Percentiles rank a stretch among this genome's conserved stretches.
Evolutionary conservation across 148 eudicot genomes (phyloP).

Genomic region (Oxyria digyna): DNA sequence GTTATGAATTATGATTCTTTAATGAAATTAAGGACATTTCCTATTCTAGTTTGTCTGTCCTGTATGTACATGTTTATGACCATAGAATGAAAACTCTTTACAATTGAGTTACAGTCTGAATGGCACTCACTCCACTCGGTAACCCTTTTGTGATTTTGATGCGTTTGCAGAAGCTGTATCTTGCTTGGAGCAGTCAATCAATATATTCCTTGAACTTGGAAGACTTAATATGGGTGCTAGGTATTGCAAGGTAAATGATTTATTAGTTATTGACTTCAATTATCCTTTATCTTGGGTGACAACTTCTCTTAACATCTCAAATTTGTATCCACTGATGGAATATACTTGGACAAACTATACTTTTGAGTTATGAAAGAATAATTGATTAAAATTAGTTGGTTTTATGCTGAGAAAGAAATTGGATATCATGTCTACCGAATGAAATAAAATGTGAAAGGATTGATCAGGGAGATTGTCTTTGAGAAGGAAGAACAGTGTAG

Average conservation of each 20-base stretch:
- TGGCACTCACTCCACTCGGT: background rate
- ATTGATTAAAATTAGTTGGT: background rate
- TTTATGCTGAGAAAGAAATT: background rate
- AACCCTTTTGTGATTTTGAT: background rate
- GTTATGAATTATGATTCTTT: background rate
- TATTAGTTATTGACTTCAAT: background rate
- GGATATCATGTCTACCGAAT: background rate
- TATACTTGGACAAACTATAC: background rate
- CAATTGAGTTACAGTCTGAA: background rate
- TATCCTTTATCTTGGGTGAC: background rate
- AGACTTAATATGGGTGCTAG: conserved; percentile 84
- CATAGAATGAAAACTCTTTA: background rate
- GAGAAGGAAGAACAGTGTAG: background rate
- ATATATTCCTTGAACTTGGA: conserved; percentile 73
- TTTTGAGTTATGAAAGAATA: background rate
- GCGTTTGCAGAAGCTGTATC: conserved; percentile 36
- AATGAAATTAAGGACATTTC: background rate
- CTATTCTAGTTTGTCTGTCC: background rate
- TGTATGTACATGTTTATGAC: background rate
- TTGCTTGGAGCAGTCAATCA: conserved; percentile 61
- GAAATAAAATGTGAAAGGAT: background rate
- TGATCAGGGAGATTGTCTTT: background rate
- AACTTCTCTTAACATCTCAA: background rate
- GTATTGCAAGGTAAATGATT: conserved; percentile 60
- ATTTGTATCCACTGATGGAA: background rate